Conservation (phyloP, 805 yeast species). For the Huiozyma naganishii region DNA sequence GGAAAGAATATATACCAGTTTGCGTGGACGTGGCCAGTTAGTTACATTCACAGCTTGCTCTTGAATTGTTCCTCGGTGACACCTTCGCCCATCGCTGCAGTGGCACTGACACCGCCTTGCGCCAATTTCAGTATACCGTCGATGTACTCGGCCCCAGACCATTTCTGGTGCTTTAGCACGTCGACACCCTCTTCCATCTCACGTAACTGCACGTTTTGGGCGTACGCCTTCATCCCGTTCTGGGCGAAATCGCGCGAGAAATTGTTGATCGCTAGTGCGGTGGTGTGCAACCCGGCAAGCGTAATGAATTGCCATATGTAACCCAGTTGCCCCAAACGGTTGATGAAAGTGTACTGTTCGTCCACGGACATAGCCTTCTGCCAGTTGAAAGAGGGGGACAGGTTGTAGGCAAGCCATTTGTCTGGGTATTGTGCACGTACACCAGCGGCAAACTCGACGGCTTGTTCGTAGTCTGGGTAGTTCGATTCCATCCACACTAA, state of each 20-base stretch:
- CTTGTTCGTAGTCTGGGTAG: conserved; percentile 87
- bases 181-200: conserved; percentile 87
- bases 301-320: conserved; percentile 97
- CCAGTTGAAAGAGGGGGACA: conserved; percentile 98
- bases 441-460: conserved; percentile 89
- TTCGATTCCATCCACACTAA: conserved; percentile 98
- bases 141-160: conserved; percentile 98
- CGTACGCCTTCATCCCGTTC: conserved; percentile 93
- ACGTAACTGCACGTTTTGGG: conserved; percentile 71
- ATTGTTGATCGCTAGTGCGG: conserved; percentile 81
- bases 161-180: conserved; percentile 94
- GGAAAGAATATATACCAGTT: too few species aligned
- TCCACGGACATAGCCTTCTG: conserved; percentile 78
- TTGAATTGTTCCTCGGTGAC: conserved; percentile 96
- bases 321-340: conserved; percentile 77
- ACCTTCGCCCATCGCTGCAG: conserved; percentile 98
- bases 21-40: too few species aligned
- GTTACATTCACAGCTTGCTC: conserved; percentile 11
- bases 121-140: conserved; percentile 83
- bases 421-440: conserved; percentile 71
- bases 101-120: conserved; percentile 87
- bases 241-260: conserved; percentile 69
- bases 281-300: conserved; percentile 92
- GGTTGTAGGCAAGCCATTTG: conserved; percentile 93
- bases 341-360: conserved; percentile 86